Evolutionary conservation across 2,329 filamentous ascomycete species (phyloP), one percentile per base, ranked within the genome.

Genomic region (Fusarium oligoseptatum): DNA sequence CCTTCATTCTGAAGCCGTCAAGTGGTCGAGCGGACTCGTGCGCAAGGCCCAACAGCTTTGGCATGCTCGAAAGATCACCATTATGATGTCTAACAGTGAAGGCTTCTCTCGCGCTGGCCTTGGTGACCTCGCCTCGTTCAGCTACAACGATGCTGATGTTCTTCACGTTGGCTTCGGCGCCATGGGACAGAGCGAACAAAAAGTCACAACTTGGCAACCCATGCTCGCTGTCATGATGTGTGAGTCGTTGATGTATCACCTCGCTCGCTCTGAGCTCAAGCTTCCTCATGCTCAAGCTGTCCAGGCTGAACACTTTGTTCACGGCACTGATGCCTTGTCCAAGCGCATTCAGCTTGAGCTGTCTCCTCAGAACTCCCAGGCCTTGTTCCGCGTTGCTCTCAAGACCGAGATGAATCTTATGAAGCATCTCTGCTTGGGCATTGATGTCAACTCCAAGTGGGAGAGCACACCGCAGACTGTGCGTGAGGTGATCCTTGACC

Each of bases 351-450:
- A 72, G 27, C 64, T 69, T 24, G 69, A 72, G 55, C 58, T 72
- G 12, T 61, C 66, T 3, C 62, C 52, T 5, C 62, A 66, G 20
- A 63, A 56, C 52, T 37, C 63, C 4, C 69, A 69, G 55, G 22
- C 29, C 11, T 56, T 69, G 15, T 57, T 52, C 15, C 62, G 62
- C 15, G 22, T 72, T 7, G 60, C 67, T 34, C 69, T 69, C 15
- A 69, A 60, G 52, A 72, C 69, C 3, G 69, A 72, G 52, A 69
- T 63, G 58, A 56, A 69, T 34, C 22, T 72, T 37, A 72, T 72
- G 69, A 66, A 48, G 29, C 69, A 72, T 32, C 63, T 72, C 14
- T 72, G 66, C 29, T 22, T 72, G n/a, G 55, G 45, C 9, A 22
- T 69, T 10, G 66, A 72, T 9, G 66, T 72, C 20, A 64, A 72